Percentiles rank a stretch among this genome's conserved stretches.
These are phyloP conservation scores for Rosa lucieae DNA, from an alignment of 306 rosid species.

Conservation along the genomic window DNA sequence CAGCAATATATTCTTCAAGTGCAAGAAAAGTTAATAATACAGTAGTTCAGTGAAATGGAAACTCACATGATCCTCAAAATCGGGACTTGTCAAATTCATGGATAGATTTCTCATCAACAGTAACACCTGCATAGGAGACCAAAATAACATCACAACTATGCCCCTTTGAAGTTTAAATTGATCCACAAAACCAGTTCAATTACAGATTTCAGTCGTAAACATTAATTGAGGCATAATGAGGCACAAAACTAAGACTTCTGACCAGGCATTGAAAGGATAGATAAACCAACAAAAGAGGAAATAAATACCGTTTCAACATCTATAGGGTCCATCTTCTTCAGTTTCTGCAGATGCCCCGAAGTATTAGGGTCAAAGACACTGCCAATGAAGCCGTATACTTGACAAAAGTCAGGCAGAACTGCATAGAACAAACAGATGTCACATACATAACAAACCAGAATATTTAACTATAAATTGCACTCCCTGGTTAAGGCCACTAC, in stretches of 20 bases:
- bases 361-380: conserved; percentile 83
- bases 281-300: neutral
- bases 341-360: conserved; percentile 74
- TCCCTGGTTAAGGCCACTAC: neutral
- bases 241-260: neutral
- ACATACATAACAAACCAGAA: neutral
- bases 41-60: conserved; percentile 6
- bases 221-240: neutral
- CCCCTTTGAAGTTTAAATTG: conserved; percentile 14
- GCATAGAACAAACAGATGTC: conserved; percentile 36
- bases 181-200: neutral
- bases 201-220: neutral
- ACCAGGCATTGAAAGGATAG: neutral
- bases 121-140: conserved; percentile 59
- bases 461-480: conserved; percentile 2
- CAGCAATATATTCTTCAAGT: neutral
- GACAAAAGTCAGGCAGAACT: conserved; percentile 93
- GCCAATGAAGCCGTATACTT: conserved; percentile 89
- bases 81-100: conserved; percentile 82
- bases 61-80: conserved; percentile 92
- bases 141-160: conserved; percentile 5
- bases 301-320: conserved; percentile 85
- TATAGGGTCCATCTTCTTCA: conserved; percentile 82
- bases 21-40: neutral
- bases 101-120: conserved; percentile 93